These are phyloP conservation scores for Collybiopsis luxurians DNA, from an alignment of 768 basidiomycete species.

Conservation along the genomic window DNA sequence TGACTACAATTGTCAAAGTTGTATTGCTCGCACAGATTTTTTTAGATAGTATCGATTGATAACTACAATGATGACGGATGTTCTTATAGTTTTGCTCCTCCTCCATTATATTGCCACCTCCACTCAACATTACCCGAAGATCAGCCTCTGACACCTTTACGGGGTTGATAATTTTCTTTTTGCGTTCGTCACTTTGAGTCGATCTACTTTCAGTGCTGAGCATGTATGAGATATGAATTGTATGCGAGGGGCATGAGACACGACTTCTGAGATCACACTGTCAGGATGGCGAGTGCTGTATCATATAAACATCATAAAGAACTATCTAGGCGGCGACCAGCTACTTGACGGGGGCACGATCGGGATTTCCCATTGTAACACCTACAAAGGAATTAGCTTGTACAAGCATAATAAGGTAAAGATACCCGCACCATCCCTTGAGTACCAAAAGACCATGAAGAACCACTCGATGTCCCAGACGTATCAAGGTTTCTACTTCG, in stretches of 20 bases:
- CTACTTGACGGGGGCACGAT: conserved; percentile 62
- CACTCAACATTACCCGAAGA: conserved; percentile 74
- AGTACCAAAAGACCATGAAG: conserved; percentile 81
- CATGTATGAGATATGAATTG: conserved; percentile 74
- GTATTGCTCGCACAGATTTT: too few species aligned
- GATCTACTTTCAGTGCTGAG: conserved; percentile 82
- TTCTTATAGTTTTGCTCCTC: too few species aligned
- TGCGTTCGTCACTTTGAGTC: conserved; percentile 60
- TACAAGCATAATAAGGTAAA: not conserved
- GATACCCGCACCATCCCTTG: conserved; percentile 47
- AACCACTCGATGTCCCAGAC: conserved; percentile 34
- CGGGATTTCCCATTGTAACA: conserved; percentile 77
- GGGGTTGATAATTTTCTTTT: conserved; percentile 85
- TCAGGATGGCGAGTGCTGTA: not conserved
- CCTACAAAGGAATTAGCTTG: conserved; percentile 31
- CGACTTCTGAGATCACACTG: conserved; percentile 27
- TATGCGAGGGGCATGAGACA: conserved; percentile 58
- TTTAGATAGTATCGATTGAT: too few species aligned
- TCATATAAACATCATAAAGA: conserved; percentile 40
- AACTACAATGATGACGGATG: too few species aligned
- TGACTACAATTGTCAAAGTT: too few species aligned
- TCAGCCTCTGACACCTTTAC: conserved; percentile 81
- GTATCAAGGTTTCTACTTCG: conserved; percentile 27
- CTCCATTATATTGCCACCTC: conserved; percentile 39
- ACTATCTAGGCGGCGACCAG: conserved; percentile 77